phyloP scores from a whole-genome alignment of 73 alveolate species.

The Breviolum minutum region DNA sequence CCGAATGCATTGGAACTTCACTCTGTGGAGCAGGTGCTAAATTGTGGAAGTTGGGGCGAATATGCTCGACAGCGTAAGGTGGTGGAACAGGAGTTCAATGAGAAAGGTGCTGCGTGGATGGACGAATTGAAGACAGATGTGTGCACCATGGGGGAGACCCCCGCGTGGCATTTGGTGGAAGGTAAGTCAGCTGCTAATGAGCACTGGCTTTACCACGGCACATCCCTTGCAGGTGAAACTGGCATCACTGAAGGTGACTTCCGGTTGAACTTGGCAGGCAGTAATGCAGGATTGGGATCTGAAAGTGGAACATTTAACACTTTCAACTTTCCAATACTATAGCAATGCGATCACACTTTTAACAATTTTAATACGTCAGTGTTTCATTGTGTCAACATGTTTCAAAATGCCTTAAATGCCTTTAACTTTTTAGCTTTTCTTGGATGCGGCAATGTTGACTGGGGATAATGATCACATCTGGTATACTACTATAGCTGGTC shows the following conservation, averaged over 20 bases:
- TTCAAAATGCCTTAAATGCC: no score
- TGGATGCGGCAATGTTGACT: no score
- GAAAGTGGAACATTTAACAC: no score
- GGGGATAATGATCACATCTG: no score
- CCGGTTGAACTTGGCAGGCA: slow-evolving; percentile 57
- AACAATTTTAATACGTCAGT: no score
- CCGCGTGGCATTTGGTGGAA: background rate
- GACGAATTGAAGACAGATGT: slow-evolving; percentile 49
- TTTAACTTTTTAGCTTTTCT: no score
- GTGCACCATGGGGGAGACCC: background rate
- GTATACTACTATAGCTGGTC: no score
- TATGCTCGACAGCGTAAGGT: background rate
- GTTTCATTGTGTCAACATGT: no score
- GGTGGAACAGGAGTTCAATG: background rate
- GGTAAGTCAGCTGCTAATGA: background rate
- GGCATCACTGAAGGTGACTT: slow-evolving; percentile 77
- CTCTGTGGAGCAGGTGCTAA: slow-evolving; percentile 29
- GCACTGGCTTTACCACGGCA: slow-evolving; percentile 64
- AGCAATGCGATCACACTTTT: no score
- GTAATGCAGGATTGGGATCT: slow-evolving; percentile 60
- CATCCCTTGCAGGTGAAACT: slow-evolving; percentile 49
- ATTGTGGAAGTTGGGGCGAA: slow-evolving; percentile 65
- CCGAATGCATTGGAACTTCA: slow-evolving; percentile 3
- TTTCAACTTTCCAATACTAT: no score
- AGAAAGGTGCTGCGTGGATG: slow-evolving; percentile 24